Percentiles rank a stretch among this genome's conserved stretches.
phyloP scores from a whole-genome alignment of 2,329 filamentous ascomycete species.

The Capronia americana region DNA sequence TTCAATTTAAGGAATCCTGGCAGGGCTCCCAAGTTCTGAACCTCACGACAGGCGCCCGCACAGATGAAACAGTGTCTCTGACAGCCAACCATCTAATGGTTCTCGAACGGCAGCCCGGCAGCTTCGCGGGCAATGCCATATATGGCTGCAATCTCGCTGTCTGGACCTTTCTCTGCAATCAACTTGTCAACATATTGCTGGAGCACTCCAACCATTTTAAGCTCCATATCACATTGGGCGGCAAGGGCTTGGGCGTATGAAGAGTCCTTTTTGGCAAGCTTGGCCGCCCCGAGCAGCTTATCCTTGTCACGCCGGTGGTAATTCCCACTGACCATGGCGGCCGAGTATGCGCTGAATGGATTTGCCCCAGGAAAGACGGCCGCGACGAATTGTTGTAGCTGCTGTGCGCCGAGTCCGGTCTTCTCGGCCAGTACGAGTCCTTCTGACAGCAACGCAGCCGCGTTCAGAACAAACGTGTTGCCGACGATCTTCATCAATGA shows the following conservation, averaged over 20 bases:
- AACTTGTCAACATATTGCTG: constrained; percentile 72
- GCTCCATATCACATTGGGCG: constrained; percentile 62
- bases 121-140: constrained; percentile 80
- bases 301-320: constrained; percentile 69
- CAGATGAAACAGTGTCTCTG: too few relatives aligned
- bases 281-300: constrained; percentile 78
- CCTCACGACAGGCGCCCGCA: too few relatives aligned
- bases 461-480: constrained; percentile 84
- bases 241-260: constrained; percentile 74
- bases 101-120: constrained; percentile 76
- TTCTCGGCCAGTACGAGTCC: constrained; percentile 81
- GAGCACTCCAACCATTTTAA: constrained; percentile 69
- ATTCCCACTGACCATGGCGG: constrained; percentile 74
- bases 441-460: constrained; percentile 79
- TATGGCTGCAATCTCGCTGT: constrained; percentile 77
- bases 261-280: constrained; percentile 82
- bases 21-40: too few relatives aligned
- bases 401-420: constrained; percentile 72
- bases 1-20: too few relatives aligned
- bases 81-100: constrained; percentile 41
- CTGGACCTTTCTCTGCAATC: constrained; percentile 56
- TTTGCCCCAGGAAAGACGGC: constrained; percentile 69
- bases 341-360: constrained; percentile 74
- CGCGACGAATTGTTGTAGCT: constrained; percentile 73
- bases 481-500: constrained; percentile 79